Conservation (phyloP, 73 alveolate genomes). For the Effrenium voratum region DNA sequence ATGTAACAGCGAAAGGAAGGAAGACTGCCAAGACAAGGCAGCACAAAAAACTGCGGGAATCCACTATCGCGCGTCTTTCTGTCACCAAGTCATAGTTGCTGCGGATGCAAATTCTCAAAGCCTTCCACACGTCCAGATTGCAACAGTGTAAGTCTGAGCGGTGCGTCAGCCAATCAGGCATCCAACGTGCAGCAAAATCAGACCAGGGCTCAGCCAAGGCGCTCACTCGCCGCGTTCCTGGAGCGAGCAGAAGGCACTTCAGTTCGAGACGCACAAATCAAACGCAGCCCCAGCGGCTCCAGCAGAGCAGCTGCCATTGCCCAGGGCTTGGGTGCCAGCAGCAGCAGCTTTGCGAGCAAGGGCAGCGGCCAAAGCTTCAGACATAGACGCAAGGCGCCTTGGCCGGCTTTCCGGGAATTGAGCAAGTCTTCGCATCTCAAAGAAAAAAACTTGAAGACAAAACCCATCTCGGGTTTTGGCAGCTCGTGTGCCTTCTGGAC, state of each 20-base stretch:
- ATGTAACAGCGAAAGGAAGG: no score
- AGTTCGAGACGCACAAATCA: no score
- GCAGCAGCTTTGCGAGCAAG: conserved; percentile 15
- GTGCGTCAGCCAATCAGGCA: no score
- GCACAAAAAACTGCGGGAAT: no score
- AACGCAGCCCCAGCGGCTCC: neutral
- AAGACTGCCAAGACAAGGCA: no score
- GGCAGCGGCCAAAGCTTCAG: conserved; percentile 64
- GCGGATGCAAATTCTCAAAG: no score
- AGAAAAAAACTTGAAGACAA: neutral
- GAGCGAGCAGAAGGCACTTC: no score
- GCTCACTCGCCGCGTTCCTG: conserved; percentile 37
- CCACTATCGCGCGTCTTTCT: no score
- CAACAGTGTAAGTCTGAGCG: no score
- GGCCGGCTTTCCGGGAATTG: no score
- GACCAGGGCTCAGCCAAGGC: neutral
- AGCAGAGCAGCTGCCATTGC: conserved; percentile 15
- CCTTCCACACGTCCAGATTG: no score
- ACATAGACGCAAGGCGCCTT: conserved; percentile 33
- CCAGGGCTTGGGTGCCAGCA: neutral
- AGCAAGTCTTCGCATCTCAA: neutral
- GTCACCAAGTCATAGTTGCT: no score
- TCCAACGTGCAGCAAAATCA: neutral
- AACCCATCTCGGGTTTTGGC: neutral
- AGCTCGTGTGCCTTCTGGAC: neutral